Conservation (phyloP, 352 stramenopile species). For the Plasmopara viticola region DNA sequence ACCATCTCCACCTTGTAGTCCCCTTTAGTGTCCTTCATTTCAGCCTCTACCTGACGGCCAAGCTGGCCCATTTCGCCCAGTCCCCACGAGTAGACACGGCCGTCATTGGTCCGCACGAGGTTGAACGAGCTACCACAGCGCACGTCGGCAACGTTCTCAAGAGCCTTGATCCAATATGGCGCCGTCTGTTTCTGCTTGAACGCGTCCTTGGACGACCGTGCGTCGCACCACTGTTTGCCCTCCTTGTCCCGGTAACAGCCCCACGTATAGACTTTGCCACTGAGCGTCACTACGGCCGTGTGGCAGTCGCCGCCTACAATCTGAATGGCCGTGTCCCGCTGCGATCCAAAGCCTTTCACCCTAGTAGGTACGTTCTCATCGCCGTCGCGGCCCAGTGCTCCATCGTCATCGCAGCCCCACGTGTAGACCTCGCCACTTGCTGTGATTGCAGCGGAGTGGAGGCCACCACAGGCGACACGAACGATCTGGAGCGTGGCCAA, state of each 20-base stretch:
- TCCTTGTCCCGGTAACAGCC: conserved; percentile 97
- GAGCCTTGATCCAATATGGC: conserved; percentile 52
- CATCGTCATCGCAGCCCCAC: conserved; percentile 92
- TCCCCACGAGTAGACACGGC: conserved; percentile 88
- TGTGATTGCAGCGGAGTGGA: conserved; percentile 88
- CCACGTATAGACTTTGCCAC: conserved; percentile 91
- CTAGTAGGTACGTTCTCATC: conserved; percentile 72
- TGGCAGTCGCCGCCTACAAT: conserved; percentile 93
- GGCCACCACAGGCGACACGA: conserved; percentile 83
- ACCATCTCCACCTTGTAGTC: conserved; percentile 76
- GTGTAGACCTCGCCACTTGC: conserved; percentile 87
- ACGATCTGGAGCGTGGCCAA: conserved; percentile 43
- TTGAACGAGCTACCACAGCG: conserved; percentile 82
- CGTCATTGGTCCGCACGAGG: conserved; percentile 80
- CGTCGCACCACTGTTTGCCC: conserved; percentile 88
- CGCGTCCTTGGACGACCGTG: conserved; percentile 43
- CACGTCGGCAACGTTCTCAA: conserved; percentile 72
- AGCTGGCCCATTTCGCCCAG: conserved; percentile 88
- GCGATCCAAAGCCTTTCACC: conserved; percentile 52
- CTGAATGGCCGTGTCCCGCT: conserved; percentile 38
- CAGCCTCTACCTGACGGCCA: conserved; percentile 43
- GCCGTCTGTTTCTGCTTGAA: conserved; percentile 79
- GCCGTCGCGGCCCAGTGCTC: conserved; percentile 79
- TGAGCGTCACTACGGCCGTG: conserved; percentile 82
- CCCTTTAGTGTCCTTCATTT: conserved; percentile 63